A percentile compares a stretch with the other conserved stretches of the same genome.
Conservation (phyloP, 208 protist species). For the Leishmania turanica region DNA sequence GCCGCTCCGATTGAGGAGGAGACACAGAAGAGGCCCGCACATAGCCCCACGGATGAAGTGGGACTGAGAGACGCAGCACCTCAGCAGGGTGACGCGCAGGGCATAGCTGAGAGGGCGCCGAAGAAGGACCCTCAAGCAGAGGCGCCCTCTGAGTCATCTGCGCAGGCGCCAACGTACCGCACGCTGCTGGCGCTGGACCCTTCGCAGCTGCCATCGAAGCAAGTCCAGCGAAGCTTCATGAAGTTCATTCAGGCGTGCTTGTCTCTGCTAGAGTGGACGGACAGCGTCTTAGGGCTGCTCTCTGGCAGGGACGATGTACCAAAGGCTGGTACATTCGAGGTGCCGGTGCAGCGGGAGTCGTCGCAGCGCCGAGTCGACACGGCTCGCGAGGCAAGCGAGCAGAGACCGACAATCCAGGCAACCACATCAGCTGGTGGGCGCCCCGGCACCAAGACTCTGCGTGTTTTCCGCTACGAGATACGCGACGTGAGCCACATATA, state of each 20-base stretch:
- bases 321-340: conserved; percentile 52
- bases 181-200: conserved; percentile 35
- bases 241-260: conserved; percentile 69
- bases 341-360: conserved; percentile 14
- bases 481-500: conserved; percentile 75
- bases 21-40: neutral
- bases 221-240: conserved; percentile 46
- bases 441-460: conserved; percentile 45
- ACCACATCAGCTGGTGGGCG: neutral
- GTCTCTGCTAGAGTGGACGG: conserved; percentile 51
- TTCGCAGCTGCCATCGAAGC: conserved; percentile 26
- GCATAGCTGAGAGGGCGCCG: neutral
- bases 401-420: neutral
- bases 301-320: conserved; percentile 60
- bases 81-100: neutral
- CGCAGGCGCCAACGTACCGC: conserved; percentile 15
- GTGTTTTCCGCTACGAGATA: conserved; percentile 69
- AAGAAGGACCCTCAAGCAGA: neutral
- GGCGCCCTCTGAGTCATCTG: conserved; percentile 3
- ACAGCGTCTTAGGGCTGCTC: conserved; percentile 42
- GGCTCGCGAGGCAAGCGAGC: conserved; percentile 2
- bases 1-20: conserved; percentile 6
- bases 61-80: neutral
- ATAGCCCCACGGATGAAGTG: neutral
- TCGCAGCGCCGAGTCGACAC: conserved; percentile 8